A percentile compares a stretch with the other conserved stretches of the same genome.
Conservation (phyloP, 164 flowering plant species). For the Protea cynaroides region DNA sequence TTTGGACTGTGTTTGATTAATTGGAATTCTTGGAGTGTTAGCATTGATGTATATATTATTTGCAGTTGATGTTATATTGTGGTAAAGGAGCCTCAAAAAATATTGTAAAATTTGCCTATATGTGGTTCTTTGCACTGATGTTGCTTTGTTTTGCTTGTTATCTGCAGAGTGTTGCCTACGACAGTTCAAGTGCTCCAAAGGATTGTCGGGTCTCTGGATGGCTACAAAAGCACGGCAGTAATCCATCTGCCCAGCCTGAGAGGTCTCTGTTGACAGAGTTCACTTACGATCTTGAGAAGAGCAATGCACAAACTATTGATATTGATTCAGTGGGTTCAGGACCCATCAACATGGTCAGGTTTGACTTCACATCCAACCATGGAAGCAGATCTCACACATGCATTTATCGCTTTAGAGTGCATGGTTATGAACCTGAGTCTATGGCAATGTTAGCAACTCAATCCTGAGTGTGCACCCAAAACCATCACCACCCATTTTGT, state of each 20-base stretch:
- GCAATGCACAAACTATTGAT: conserved; percentile 74
- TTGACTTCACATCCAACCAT: conserved; percentile 79
- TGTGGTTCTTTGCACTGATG: neutral
- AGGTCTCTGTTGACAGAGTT: conserved; percentile 58
- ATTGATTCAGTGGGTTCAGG: conserved; percentile 37
- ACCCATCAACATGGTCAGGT: conserved; percentile 56
- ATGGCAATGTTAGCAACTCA: conserved; percentile 31
- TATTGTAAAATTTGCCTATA: too few species aligned
- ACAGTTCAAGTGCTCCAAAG: conserved; percentile 91
- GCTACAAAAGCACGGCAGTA: conserved; percentile 30
- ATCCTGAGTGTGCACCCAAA: conserved; percentile 13
- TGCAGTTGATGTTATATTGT: too few species aligned
- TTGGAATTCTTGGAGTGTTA: too few species aligned
- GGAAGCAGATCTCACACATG: conserved; percentile 71
- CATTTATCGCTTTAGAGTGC: conserved; percentile 90
- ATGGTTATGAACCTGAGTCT: conserved; percentile 65
- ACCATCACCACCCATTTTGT: too few species aligned
- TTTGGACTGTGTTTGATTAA: too few species aligned
- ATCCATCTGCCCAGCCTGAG: conserved; percentile 16
- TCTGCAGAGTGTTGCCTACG: conserved; percentile 82
- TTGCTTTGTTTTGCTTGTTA: neutral
- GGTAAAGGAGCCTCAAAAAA: too few species aligned
- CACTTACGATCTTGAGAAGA: conserved; percentile 78
- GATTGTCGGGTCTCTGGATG: conserved; percentile 69
- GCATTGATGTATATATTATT: too few species aligned